These are phyloP conservation scores for Coffea humblotiana DNA, from an alignment of 305 asterid species.

Conservation along the genomic window DNA sequence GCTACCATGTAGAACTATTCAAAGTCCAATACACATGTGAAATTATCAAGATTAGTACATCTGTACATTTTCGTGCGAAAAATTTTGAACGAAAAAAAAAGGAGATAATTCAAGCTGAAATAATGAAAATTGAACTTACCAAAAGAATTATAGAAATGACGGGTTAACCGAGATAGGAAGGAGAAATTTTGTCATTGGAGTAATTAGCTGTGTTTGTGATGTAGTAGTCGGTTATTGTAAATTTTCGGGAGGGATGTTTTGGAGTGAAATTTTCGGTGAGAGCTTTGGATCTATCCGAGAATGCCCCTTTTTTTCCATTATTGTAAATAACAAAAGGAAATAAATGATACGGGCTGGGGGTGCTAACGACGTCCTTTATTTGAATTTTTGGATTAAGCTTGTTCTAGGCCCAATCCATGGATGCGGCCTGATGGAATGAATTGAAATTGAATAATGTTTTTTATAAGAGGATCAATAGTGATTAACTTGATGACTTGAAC, in stretches of 20 bases:
- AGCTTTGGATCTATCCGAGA: background rate
- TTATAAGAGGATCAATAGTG: too few relatives aligned
- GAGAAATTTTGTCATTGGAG: background rate
- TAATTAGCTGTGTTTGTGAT: background rate
- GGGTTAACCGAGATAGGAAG: background rate
- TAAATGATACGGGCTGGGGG: too few relatives aligned
- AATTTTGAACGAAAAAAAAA: background rate
- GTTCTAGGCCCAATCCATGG: too few relatives aligned
- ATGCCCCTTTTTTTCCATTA: too few relatives aligned
- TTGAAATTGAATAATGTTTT: too few relatives aligned
- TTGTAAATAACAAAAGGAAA: too few relatives aligned
- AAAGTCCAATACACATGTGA: background rate
- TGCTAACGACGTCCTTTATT: too few relatives aligned
- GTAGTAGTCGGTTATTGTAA: background rate
- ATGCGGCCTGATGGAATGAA: too few relatives aligned
- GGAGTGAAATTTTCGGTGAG: background rate
- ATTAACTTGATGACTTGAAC: too few relatives aligned
- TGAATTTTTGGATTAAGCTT: too few relatives aligned
- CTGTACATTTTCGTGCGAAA: background rate
- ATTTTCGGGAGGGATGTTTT: background rate
- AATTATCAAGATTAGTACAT: background rate
- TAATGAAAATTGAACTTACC: background rate
- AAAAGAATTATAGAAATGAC: background rate
- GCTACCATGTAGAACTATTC: background rate
- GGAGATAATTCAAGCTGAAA: background rate